Percentiles rank a stretch among this genome's conserved stretches.
These are phyloP conservation scores for Raddia distichophylla DNA, from an alignment of 176 grass and related monocot species.

Conservation along the genomic window DNA sequence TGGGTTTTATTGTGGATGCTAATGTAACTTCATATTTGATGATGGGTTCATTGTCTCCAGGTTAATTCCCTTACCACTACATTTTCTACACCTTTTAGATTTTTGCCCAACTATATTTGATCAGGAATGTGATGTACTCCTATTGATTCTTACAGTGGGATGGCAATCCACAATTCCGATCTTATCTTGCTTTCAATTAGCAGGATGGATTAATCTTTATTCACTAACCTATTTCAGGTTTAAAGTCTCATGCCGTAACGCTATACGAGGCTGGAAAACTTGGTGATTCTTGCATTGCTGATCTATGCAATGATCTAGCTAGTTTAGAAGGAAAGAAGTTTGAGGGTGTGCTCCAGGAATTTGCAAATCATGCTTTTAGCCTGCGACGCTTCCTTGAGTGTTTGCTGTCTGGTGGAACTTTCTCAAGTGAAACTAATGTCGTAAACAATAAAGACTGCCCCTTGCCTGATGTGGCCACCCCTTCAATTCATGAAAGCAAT, in stretches of 20 bases:
- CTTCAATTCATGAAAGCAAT: slow-evolving; percentile 19
- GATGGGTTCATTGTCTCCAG: slow-evolving; percentile 99
- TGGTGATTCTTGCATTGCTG: slow-evolving; percentile 79
- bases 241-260: slow-evolving; percentile 89
- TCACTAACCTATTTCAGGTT: slow-evolving; percentile 58
- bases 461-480: slow-evolving; percentile 22
- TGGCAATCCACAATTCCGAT: slow-evolving; percentile 17
- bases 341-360: slow-evolving; percentile 94
- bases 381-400: slow-evolving; percentile 86
- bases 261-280: slow-evolving; percentile 97
- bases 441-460: slow-evolving; percentile 31
- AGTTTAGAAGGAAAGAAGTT: slow-evolving; percentile 89
- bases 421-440: slow-evolving; percentile 38
- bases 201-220: slow-evolving; percentile 11
- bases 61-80: slow-evolving; percentile 37
- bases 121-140: not conserved
- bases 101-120: not conserved
- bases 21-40: slow-evolving; percentile 99
- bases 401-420: slow-evolving; percentile 72
- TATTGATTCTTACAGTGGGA: not conserved
- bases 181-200: slow-evolving; percentile 3
- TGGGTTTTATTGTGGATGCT: slow-evolving; percentile 95
- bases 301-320: slow-evolving; percentile 80
- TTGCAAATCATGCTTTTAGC: slow-evolving; percentile 95
- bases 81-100: not conserved